Conservation (phyloP, 768 basidiomycete genomes). For the Auricularia heimuer region DNA sequence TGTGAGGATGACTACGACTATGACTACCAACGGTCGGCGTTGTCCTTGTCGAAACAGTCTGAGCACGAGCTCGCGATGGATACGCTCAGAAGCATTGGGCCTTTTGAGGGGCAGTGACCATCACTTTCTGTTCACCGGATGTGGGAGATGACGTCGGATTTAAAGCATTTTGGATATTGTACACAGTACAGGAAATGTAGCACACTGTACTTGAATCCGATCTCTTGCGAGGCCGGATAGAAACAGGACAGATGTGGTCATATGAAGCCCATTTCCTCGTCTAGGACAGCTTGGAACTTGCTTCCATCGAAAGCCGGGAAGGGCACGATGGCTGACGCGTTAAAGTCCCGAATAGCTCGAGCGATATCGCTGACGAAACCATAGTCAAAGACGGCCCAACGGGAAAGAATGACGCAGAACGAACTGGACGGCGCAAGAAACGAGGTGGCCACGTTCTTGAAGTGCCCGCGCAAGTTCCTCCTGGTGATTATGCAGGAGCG, state of each 20-base stretch:
- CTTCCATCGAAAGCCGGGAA: constrained; percentile 64
- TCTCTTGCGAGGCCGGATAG: too few relatives aligned
- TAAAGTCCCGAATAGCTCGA: constrained; percentile 41
- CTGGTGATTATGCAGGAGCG: constrained; percentile 89
- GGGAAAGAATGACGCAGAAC: constrained; percentile 33
- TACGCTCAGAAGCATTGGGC: too few relatives aligned
- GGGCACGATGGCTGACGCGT: constrained; percentile 34
- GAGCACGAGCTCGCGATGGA: too few relatives aligned
- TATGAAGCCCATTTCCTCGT: constrained; percentile 70
- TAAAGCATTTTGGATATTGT: too few relatives aligned
- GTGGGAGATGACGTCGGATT: too few relatives aligned
- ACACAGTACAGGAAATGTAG: too few relatives aligned
- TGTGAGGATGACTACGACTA: too few relatives aligned
- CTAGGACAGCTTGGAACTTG: constrained; percentile 52
- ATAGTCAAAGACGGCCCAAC: not conserved
- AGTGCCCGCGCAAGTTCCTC: constrained; percentile 73
- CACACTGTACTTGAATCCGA: too few relatives aligned
- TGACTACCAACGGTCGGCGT: too few relatives aligned
- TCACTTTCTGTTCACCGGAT: too few relatives aligned
- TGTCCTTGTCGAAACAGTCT: too few relatives aligned
- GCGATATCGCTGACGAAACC: constrained; percentile 28
- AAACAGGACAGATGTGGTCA: constrained; percentile 13
- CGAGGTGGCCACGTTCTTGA: constrained; percentile 45
- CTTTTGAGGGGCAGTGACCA: too few relatives aligned
- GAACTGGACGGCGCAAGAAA: constrained; percentile 48